A percentile compares a stretch with the other conserved stretches of the same genome.
phyloP scores from a whole-genome alignment of 106 monocot genomes.

The Dendrobium nobile region DNA sequence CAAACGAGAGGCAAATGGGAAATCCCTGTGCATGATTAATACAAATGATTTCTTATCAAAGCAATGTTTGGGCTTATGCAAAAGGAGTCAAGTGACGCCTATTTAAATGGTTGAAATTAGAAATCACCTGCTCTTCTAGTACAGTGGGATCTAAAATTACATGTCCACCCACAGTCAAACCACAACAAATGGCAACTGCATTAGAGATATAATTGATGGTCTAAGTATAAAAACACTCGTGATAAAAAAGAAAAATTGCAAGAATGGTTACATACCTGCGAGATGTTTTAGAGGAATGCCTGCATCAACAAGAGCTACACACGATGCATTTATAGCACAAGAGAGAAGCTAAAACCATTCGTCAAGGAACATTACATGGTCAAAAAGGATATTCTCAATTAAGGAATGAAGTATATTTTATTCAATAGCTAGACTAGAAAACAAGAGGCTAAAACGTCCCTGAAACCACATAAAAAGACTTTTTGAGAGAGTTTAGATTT shows the following conservation, averaged over 20 bases:
- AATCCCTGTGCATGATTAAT: neutral
- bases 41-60: conserved; percentile 1
- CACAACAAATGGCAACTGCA: conserved; percentile 86
- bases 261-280: conserved; percentile 44
- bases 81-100: neutral
- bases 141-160: conserved; percentile 69
- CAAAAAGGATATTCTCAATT: neutral
- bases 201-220: neutral
- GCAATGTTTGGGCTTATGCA: neutral
- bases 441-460: neutral
- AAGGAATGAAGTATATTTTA: neutral
- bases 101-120: neutral
- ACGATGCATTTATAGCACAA: conserved; percentile 98
- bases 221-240: neutral
- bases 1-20: neutral
- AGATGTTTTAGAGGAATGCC: conserved; percentile 88
- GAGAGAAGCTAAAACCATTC: conserved; percentile 63
- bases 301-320: conserved; percentile 91
- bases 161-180: conserved; percentile 46
- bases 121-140: conserved; percentile 73
- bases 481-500: neutral
- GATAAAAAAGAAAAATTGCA: conserved; percentile 9
- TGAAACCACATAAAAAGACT: neutral
- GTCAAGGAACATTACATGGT: conserved; percentile 40
- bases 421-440: neutral